Evolutionary conservation across 805 yeast genomes (phyloP).

Genomic region (Babjeviella inositovora): DNA sequence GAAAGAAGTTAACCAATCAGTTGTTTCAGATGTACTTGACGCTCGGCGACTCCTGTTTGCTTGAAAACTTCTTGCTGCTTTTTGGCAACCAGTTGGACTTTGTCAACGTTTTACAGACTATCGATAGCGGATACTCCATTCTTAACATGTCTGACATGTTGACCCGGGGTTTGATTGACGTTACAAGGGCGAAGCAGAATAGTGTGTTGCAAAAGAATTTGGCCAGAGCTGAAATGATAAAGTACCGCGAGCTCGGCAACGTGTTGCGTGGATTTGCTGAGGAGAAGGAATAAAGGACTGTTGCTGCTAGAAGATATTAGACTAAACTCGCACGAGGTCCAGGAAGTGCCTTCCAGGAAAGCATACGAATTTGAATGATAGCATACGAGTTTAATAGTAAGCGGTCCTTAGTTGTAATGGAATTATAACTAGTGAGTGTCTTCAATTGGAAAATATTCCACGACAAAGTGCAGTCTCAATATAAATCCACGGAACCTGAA

Average conservation of each 20-base stretch:
- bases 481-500: too few relatives aligned
- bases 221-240: background rate
- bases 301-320: background rate
- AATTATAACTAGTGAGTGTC: too few relatives aligned
- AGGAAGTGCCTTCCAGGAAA: conserved; percentile 8
- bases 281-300: background rate
- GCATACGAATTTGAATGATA: conserved; percentile 14
- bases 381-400: conserved; percentile 15
- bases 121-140: conserved; percentile 1
- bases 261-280: background rate
- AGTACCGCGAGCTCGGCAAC: conserved; percentile 1
- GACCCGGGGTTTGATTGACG: background rate
- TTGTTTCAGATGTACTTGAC: conserved; percentile 1
- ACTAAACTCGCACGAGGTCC: conserved; percentile 5
- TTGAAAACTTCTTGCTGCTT: conserved; percentile 1
- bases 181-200: background rate
- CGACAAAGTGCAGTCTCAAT: too few relatives aligned
- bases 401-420: conserved; percentile 25
- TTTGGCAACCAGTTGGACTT: conserved; percentile 1
- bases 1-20: too few relatives aligned
- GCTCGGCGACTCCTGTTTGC: background rate
- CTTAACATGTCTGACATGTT: background rate
- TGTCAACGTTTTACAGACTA: background rate
- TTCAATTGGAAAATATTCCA: too few relatives aligned
- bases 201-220: conserved; percentile 1